Conservation (phyloP, 1,139 yeast genomes). For the Scheffersomyces cryptocercus region DNA sequence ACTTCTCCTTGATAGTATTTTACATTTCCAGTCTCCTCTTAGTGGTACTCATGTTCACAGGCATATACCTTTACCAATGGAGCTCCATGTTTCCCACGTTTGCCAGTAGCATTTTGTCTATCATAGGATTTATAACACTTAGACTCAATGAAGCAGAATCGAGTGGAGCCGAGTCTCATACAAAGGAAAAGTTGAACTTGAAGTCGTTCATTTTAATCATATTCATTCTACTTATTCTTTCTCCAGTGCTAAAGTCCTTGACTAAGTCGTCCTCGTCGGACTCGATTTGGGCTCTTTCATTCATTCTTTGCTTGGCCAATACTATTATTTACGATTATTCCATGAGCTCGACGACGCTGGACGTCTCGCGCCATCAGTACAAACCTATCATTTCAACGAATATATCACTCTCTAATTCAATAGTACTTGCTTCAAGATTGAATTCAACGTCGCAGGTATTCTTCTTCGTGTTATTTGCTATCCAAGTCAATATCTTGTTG, state of each 20-base stretch:
- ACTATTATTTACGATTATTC: constrained; percentile 69
- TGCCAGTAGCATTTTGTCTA: constrained; percentile 23
- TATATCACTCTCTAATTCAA: constrained; percentile 80
- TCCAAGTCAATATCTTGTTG: constrained; percentile 69
- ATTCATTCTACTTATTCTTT: constrained; percentile 69
- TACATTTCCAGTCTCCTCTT: constrained; percentile 64
- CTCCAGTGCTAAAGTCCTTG: constrained; percentile 87
- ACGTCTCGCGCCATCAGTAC: constrained; percentile 25
- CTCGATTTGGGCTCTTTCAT: constrained; percentile 91
- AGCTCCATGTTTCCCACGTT: constrained; percentile 41
- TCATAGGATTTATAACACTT: constrained; percentile 31
- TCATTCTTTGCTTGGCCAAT: constrained; percentile 72
- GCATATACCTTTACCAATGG: constrained; percentile 50
- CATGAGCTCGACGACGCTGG: constrained; percentile 23
- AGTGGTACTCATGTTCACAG: constrained; percentile 64
- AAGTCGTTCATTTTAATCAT: constrained; percentile 71
- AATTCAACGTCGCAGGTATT: constrained; percentile 75
- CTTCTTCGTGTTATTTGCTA: constrained; percentile 73
- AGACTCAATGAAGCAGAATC: not conserved
- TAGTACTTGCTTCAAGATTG: constrained; percentile 85
- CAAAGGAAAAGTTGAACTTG: constrained; percentile 22
- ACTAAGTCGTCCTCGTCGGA: constrained; percentile 90
- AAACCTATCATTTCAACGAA: constrained; percentile 78
- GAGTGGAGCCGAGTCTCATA: not conserved
- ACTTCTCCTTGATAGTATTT: constrained; percentile 65